Evolutionary conservation across 2,329 filamentous ascomycete species (phyloP).

Genomic region (Penicillium palitans): DNA sequence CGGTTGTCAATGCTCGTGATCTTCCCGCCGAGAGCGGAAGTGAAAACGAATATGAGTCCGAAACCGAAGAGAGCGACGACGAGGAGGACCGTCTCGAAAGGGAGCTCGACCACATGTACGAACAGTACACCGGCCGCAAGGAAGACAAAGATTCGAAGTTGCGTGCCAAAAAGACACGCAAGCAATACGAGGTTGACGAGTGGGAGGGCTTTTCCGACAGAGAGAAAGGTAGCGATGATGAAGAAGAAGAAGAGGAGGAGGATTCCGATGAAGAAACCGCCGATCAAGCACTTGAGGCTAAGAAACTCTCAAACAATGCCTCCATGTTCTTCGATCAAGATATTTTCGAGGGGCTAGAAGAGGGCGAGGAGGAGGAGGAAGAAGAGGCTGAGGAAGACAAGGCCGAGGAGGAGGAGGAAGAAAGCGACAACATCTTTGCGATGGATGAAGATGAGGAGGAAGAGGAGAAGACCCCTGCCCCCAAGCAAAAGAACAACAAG

Average conservation of each 20-base stretch:
- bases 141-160: slow-evolving; percentile 81
- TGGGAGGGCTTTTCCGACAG: slow-evolving; percentile 83
- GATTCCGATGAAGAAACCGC: slow-evolving; percentile 19
- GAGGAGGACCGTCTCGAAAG: slow-evolving; percentile 80
- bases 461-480: slow-evolving; percentile 12
- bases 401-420: slow-evolving; percentile 35
- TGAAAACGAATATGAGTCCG: slow-evolving; percentile 60
- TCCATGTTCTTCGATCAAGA: slow-evolving; percentile 91
- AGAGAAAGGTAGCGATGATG: slow-evolving; percentile 60
- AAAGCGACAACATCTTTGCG: slow-evolving; percentile 39
- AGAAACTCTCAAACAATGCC: slow-evolving; percentile 77
- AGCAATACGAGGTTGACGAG: slow-evolving; percentile 79
- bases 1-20: slow-evolving; percentile 78
- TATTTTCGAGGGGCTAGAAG: slow-evolving; percentile 82
- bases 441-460: slow-evolving; percentile 35
- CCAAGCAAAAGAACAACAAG: slow-evolving; percentile 28
- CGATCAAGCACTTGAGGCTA: slow-evolving; percentile 38
- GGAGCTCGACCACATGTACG: slow-evolving; percentile 85
- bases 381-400: slow-evolving; percentile 44
- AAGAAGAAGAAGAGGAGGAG: slow-evolving; percentile 58
- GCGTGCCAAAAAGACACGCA: slow-evolving; percentile 82
- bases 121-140: slow-evolving; percentile 77
- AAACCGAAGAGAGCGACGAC: slow-evolving; percentile 66
- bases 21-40: slow-evolving; percentile 58
- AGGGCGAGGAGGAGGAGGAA: slow-evolving; percentile 60